Conservation (phyloP, 805 yeast genomes). For the Zygosaccharomyces bailii region DNA sequence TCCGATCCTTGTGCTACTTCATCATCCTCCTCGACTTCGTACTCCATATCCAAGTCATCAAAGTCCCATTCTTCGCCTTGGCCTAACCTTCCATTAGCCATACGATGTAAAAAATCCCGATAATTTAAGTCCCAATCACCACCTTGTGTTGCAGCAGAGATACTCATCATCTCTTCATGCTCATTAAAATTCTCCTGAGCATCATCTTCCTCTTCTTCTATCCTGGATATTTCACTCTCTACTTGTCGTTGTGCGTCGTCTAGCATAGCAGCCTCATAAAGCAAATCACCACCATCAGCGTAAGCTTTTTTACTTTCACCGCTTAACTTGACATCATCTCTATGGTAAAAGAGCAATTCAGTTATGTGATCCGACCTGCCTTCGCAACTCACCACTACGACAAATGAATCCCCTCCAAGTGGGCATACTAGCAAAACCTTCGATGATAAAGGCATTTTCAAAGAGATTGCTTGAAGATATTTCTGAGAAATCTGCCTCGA, state of each 20-base stretch:
- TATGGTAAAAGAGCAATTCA: conserved; percentile 14
- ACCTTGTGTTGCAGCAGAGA: background rate
- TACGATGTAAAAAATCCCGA: conserved; percentile 8
- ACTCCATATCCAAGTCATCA: conserved; percentile 7
- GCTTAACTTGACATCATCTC: conserved; percentile 3
- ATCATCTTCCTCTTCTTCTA: conserved; percentile 1
- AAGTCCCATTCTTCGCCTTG: conserved; percentile 5
- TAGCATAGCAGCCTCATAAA: conserved; percentile 6
- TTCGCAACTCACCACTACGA: conserved; percentile 12
- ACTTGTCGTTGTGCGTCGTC: conserved; percentile 5
- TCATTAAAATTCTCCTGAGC: background rate
- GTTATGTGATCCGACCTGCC: conserved; percentile 11
- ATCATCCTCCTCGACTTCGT: conserved; percentile 6
- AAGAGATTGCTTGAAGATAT: background rate
- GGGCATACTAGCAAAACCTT: conserved; percentile 10
- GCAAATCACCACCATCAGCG: background rate
- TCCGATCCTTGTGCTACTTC: conserved; percentile 6
- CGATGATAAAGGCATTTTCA: conserved; percentile 10
- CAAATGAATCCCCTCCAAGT: conserved; percentile 12
- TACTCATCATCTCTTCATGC: background rate
- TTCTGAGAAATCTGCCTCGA: background rate
- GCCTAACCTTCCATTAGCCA: conserved; percentile 3
- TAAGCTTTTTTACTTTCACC: background rate
- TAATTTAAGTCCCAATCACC: conserved; percentile 2
- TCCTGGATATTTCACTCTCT: conserved; percentile 1